Conservation (phyloP, 768 basidiomycete genomes). For the Tulasnella sp. region DNA sequence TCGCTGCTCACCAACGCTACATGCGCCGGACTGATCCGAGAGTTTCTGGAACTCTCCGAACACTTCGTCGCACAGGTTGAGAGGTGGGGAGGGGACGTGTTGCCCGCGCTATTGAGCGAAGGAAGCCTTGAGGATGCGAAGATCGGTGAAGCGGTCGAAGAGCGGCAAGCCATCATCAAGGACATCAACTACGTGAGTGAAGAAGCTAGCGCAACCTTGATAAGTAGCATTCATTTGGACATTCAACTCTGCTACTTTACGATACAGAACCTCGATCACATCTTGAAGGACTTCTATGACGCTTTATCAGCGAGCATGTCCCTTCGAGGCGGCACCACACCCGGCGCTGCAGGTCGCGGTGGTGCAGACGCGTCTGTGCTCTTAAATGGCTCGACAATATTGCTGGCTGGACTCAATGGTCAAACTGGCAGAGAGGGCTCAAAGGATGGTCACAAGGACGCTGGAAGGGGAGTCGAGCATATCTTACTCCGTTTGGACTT, state of each 20-base stretch:
- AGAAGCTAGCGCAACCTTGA: background rate
- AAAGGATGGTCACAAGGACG: constrained; percentile 28
- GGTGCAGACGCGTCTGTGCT: constrained; percentile 56
- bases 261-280: constrained; percentile 49
- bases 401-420: constrained; percentile 35
- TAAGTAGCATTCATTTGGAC: background rate
- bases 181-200: constrained; percentile 64
- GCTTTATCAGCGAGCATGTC: constrained; percentile 65
- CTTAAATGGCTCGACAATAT: constrained; percentile 45
- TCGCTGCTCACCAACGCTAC: constrained; percentile 60
- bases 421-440: constrained; percentile 41
- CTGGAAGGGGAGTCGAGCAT: constrained; percentile 71
- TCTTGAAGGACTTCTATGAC: constrained; percentile 69
- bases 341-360: constrained; percentile 29
- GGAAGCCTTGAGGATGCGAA: constrained; percentile 54
- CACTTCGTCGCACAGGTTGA: constrained; percentile 81
- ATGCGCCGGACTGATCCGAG: constrained; percentile 50
- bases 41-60: constrained; percentile 74
- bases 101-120: constrained; percentile 74
- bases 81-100: constrained; percentile 83
- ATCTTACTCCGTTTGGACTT: constrained; percentile 74
- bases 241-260: background rate
- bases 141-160: constrained; percentile 62
- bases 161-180: constrained; percentile 53
- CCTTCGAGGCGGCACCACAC: constrained; percentile 47